These are phyloP conservation scores for Melanomma pulvis-pyrius DNA, from an alignment of 495 filamentous ascomycete genomes.

Conservation along the genomic window DNA sequence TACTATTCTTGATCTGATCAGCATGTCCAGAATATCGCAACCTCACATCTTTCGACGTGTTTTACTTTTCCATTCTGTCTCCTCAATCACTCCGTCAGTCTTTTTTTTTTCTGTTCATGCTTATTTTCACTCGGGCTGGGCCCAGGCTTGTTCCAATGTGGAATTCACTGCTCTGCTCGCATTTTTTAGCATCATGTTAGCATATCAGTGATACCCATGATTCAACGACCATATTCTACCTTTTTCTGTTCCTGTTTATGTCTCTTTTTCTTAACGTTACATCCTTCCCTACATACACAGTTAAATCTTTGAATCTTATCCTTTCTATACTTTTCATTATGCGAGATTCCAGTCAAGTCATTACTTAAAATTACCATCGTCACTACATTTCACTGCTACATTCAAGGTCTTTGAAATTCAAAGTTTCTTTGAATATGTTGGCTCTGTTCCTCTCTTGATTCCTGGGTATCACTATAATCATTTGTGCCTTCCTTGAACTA, in stretches of 20 bases:
- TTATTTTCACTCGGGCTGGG: background rate
- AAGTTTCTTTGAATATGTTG: no score
- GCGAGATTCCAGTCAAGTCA: no score
- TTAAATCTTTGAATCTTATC: background rate
- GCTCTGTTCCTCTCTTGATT: background rate
- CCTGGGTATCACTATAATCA: background rate
- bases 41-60: no score
- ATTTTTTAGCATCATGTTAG: background rate
- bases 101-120: background rate
- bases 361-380: no score
- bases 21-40: no score
- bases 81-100: background rate
- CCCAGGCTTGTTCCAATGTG: background rate
- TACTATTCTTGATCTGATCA: no score
- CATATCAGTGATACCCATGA: constrained; percentile 1
- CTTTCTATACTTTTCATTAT: background rate
- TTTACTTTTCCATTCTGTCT: no score
- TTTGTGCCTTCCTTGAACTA: background rate
- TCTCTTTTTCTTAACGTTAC: constrained; percentile 5
- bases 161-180: background rate
- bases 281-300: background rate
- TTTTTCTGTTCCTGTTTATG: background rate
- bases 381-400: background rate
- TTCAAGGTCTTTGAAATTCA: background rate
- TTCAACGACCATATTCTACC: background rate